Conservation (phyloP, 2,329 filamentous ascomycete genomes). For the Colletotrichum ledebouriae region DNA sequence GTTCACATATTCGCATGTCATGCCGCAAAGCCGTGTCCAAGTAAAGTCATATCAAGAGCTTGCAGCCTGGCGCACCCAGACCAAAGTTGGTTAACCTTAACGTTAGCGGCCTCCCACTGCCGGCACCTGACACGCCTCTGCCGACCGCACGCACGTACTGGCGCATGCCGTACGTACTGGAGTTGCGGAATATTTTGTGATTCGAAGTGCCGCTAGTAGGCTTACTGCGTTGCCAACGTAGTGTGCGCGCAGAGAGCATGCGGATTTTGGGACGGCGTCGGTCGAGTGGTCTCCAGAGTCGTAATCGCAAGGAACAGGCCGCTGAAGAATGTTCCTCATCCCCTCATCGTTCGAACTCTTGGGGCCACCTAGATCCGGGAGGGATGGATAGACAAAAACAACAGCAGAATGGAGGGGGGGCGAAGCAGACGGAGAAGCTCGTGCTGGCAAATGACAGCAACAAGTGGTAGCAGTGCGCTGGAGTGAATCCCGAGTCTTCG, state of each 20-base stretch:
- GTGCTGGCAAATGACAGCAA: constrained; percentile 44
- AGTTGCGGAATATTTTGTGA: constrained; percentile 20
- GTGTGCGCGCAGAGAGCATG: constrained; percentile 2
- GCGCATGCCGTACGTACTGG: constrained; percentile 20
- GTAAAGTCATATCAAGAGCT: constrained; percentile 3
- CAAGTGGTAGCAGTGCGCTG: constrained; percentile 39
- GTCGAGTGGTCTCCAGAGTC: constrained; percentile 31
- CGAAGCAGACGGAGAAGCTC: constrained; percentile 24
- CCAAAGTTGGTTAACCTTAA: constrained; percentile 42
- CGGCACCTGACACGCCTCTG: constrained; percentile 42
- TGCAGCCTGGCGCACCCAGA: constrained; percentile 34
- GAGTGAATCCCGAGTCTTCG: constrained; percentile 30
- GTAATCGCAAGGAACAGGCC: constrained; percentile 40
- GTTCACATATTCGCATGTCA: constrained; percentile 1
- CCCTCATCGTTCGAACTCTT: constrained; percentile 42
- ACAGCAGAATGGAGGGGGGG: constrained; percentile 3
- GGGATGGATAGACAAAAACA: constrained; percentile 18
- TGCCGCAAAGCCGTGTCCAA: neutral
- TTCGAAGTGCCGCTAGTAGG: constrained; percentile 19
- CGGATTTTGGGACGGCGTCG: constrained; percentile 36
- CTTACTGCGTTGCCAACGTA: constrained; percentile 13
- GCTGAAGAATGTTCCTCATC: constrained; percentile 36
- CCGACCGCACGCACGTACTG: constrained; percentile 39
- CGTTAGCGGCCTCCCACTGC: constrained; percentile 37
- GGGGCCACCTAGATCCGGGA: constrained; percentile 25